Evolutionary conservation across 371 early-diverging fungal genomes (phyloP).

Genomic region (Rhizopus microsporus): DNA sequence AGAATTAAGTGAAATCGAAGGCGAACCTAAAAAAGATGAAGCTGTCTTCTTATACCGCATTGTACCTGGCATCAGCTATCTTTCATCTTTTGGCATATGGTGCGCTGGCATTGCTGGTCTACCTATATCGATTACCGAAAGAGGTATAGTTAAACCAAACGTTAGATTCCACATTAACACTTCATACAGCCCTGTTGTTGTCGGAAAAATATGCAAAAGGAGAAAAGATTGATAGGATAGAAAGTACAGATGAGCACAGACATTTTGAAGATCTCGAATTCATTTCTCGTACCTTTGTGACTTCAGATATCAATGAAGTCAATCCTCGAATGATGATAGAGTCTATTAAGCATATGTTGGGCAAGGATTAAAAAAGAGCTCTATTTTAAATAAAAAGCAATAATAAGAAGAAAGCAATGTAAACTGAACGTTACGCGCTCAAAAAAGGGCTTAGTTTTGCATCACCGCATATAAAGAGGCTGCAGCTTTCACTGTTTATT

Average conservation of each 20-base stretch:
- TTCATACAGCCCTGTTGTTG: slow-evolving; percentile 10
- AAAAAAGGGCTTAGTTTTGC: no score
- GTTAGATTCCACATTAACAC: not conserved
- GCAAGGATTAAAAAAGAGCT: not conserved
- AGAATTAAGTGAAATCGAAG: slow-evolving; percentile 1
- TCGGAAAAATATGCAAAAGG: slow-evolving; percentile 4
- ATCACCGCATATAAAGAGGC: no score
- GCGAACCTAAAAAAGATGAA: slow-evolving; percentile 20
- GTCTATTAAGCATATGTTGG: not conserved
- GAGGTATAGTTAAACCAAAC: slow-evolving; percentile 43
- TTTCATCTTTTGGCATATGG: slow-evolving; percentile 55
- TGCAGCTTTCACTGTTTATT: no score
- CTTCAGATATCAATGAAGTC: slow-evolving; percentile 6
- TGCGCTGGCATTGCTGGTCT: slow-evolving; percentile 64
- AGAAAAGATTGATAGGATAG: slow-evolving; percentile 8
- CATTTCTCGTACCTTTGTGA: slow-evolving; percentile 4
- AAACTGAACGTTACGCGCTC: no score
- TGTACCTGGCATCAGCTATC: slow-evolving; percentile 23
- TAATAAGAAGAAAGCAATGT: no score
- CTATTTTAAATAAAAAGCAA: no score
- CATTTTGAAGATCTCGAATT: slow-evolving; percentile 8
- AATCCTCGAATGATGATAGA: slow-evolving; percentile 6
- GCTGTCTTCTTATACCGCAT: slow-evolving; percentile 60
- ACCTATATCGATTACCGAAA: slow-evolving; percentile 33
- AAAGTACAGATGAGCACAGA: slow-evolving; percentile 6